A percentile compares a stretch with the other conserved stretches of the same genome.
phyloP scores from a whole-genome alignment of 192 early-diverging fungal genomes.

The Coemansia sp. region DNA sequence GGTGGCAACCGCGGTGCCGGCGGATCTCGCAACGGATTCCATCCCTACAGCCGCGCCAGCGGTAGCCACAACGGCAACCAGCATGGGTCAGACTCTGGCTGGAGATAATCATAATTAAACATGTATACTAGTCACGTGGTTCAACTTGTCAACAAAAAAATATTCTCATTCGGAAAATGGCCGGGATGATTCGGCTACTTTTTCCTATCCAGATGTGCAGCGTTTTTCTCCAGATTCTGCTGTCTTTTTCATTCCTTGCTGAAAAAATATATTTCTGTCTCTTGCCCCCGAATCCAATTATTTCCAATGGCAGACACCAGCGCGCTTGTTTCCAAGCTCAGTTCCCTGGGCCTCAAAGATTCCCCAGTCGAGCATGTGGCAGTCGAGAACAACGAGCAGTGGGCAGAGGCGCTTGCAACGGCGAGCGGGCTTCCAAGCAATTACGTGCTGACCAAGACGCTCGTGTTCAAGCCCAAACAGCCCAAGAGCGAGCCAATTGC shows the following conservation, averaged over 20 bases:
- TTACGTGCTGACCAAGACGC: constrained; percentile 64
- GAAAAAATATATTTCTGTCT: too few relatives aligned
- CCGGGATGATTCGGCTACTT: too few relatives aligned
- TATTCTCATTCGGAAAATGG: background rate
- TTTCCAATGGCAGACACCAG: background rate
- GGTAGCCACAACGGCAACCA: constrained; percentile 6
- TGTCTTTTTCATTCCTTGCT: too few relatives aligned
- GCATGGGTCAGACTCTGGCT: constrained; percentile 18
- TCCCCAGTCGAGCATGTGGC: constrained; percentile 56
- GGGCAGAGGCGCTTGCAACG: constrained; percentile 51
- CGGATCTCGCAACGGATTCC: constrained; percentile 24
- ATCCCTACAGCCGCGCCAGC: constrained; percentile 27
- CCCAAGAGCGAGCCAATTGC: constrained; percentile 62
- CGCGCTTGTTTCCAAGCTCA: constrained; percentile 44
- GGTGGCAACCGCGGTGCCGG: background rate
- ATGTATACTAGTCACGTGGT: constrained; percentile 9
- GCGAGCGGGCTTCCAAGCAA: constrained; percentile 30
- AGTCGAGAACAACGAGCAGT: constrained; percentile 60
- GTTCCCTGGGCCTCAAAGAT: constrained; percentile 32
- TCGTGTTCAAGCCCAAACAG: constrained; percentile 80
- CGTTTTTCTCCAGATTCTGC: too few relatives aligned
- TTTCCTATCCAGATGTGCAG: too few relatives aligned
- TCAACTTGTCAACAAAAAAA: constrained; percentile 4
- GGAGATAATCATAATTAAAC: constrained; percentile 14
- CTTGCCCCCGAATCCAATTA: too few relatives aligned